phyloP scores from a whole-genome alignment of 2,329 filamentous ascomycete genomes.

The Parascedosporium putredinis region DNA sequence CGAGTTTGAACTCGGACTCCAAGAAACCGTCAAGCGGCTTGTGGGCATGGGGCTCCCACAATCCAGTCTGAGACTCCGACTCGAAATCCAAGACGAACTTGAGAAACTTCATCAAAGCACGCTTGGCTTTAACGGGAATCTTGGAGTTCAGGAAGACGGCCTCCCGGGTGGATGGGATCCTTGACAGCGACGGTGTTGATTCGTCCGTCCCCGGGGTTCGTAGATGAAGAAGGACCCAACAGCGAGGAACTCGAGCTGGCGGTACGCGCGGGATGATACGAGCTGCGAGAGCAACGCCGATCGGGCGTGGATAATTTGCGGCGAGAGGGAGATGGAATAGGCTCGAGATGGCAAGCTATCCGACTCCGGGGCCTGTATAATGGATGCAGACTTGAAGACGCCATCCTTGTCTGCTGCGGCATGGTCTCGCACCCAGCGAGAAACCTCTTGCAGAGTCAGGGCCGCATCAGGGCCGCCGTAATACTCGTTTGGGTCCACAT shows the following conservation, averaged over 20 bases:
- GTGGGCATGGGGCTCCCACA: slow-evolving; percentile 48
- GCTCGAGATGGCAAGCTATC: slow-evolving; percentile 50
- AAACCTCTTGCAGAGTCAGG: slow-evolving; percentile 71
- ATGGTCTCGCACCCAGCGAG: slow-evolving; percentile 47
- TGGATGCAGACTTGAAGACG: slow-evolving; percentile 25
- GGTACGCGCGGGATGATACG: slow-evolving; percentile 80
- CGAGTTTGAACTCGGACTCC: slow-evolving; percentile 53
- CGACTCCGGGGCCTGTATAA: slow-evolving; percentile 24
- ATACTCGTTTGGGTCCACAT: slow-evolving; percentile 77
- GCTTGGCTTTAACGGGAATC: slow-evolving; percentile 72
- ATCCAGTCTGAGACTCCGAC: slow-evolving; percentile 38
- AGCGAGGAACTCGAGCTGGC: slow-evolving; percentile 85
- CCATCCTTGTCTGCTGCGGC: slow-evolving; percentile 17
- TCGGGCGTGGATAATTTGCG: slow-evolving; percentile 76
- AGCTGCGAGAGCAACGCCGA: slow-evolving; percentile 68
- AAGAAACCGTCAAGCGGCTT: slow-evolving; percentile 50
- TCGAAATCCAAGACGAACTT: slow-evolving; percentile 73
- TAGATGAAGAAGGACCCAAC: slow-evolving; percentile 89
- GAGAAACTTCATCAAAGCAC: slow-evolving; percentile 84
- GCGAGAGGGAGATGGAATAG: slow-evolving; percentile 76
- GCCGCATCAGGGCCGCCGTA: slow-evolving; percentile 84
- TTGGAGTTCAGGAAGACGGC: slow-evolving; percentile 74
- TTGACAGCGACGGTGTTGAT: slow-evolving; percentile 37
- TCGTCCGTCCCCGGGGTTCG: slow-evolving; percentile 24
- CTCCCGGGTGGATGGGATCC: slow-evolving; percentile 81